Conservation (phyloP, 169 alveolate genomes). For the Toxoplasma gondii region DNA sequence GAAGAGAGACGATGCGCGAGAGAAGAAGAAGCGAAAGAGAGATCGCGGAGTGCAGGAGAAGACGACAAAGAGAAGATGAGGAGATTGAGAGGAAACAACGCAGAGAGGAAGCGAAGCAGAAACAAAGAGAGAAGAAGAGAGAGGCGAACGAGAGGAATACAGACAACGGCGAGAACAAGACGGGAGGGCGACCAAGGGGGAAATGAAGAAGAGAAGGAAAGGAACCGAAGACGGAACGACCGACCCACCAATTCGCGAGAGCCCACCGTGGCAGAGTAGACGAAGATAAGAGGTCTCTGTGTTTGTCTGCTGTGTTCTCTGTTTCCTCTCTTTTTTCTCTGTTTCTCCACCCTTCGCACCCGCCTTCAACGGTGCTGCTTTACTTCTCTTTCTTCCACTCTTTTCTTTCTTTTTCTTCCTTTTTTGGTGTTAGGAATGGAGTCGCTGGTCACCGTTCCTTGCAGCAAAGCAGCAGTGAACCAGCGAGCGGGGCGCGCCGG, state of each 20-base stretch:
- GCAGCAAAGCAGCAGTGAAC: slow-evolving; percentile 98
- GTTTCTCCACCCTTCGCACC: too few species aligned
- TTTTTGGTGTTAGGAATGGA: slow-evolving; percentile 90
- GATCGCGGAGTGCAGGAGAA: too few species aligned
- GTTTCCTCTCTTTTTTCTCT: too few species aligned
- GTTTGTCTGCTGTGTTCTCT: too few species aligned
- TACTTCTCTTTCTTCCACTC: not conserved
- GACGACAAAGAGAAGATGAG: too few species aligned
- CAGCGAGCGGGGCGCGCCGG: slow-evolving; percentile 99
- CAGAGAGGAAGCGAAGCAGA: not conserved
- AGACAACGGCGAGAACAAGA: not conserved
- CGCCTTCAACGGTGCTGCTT: too few species aligned
- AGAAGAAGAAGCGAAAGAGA: not conserved
- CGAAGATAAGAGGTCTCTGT: not conserved
- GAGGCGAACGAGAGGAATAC: not conserved
- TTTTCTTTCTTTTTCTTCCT: not conserved
- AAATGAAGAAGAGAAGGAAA: not conserved
- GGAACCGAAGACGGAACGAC: not conserved
- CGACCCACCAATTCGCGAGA: not conserved
- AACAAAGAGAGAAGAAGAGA: not conserved
- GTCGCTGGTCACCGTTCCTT: slow-evolving; percentile 97
- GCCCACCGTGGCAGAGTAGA: not conserved
- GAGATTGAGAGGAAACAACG: not conserved
- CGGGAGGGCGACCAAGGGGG: not conserved
- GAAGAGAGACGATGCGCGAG: not conserved